These are phyloP conservation scores for Aspergillus puulaauensis DNA, from an alignment of 2,329 filamentous ascomycete species.

Conservation along the genomic window DNA sequence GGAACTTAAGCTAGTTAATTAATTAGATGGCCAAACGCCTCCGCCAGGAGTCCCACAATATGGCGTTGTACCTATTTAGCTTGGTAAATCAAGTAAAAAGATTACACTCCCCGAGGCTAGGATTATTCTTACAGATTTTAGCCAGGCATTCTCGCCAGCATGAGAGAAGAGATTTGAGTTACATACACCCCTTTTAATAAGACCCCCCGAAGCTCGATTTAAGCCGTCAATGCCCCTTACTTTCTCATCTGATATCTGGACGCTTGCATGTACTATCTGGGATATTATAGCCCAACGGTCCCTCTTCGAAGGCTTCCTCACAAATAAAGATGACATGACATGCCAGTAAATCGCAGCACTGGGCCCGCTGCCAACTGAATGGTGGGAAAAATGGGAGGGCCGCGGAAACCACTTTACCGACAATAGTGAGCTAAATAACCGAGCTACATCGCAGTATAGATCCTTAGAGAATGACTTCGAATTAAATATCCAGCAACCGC, in stretches of 20 bases:
- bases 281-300: not conserved
- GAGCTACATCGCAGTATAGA: not conserved
- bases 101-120: not conserved
- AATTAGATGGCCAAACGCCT: not conserved
- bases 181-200: not conserved
- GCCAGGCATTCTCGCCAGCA: not conserved
- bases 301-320: not conserved
- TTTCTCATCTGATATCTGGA: not conserved
- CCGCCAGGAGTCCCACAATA: constrained; percentile 5
- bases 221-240: not conserved
- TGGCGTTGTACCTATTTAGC: not conserved
- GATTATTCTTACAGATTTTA: constrained; percentile 3
- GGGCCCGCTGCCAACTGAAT: not conserved
- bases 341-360: not conserved
- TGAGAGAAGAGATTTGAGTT: not conserved
- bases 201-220: not conserved
- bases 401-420: not conserved
- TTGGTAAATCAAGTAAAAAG: not conserved
- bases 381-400: not conserved
- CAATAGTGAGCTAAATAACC: not conserved
- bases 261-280: not conserved
- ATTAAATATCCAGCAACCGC: not conserved
- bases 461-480: not conserved
- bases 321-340: not conserved
- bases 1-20: not conserved